phyloP scores from a whole-genome alignment of 768 basidiomycete genomes.

The Kwoniella newhampshirensis region DNA sequence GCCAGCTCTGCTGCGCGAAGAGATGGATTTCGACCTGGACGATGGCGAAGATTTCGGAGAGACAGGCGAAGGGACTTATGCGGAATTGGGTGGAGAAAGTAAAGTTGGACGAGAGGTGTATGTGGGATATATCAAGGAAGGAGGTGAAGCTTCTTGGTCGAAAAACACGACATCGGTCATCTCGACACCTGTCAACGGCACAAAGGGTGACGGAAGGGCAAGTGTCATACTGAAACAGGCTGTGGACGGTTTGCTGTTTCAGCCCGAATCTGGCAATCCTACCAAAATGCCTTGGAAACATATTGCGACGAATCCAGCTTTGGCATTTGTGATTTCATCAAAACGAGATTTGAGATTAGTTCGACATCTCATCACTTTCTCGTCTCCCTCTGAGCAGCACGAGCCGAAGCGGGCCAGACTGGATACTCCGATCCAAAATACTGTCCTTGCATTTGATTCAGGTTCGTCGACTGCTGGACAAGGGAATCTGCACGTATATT shows the following conservation, averaged over 20 bases:
- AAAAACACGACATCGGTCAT: conserved; percentile 63
- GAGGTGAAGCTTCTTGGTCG: conserved; percentile 66
- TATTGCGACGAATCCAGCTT: conserved; percentile 76
- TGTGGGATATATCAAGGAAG: conserved; percentile 65
- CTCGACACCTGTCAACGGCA: conserved; percentile 27
- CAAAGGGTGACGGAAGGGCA: neutral
- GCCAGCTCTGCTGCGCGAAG: conserved; percentile 80
- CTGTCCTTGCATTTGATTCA: conserved; percentile 75
- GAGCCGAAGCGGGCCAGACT: no score
- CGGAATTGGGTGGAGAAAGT: conserved; percentile 20
- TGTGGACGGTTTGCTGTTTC: conserved; percentile 52
- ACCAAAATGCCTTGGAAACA: conserved; percentile 57
- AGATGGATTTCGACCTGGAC: conserved; percentile 75
- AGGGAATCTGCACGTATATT: conserved; percentile 85
- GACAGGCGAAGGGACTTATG: conserved; percentile 19
- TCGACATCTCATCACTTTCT: conserved; percentile 63
- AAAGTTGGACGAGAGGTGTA: conserved; percentile 65
- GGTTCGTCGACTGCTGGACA: conserved; percentile 59
- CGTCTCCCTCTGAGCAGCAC: conserved; percentile 17
- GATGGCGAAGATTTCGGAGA: conserved; percentile 62
- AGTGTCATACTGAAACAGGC: conserved; percentile 38
- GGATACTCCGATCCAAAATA: conserved; percentile 11
- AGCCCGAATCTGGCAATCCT: conserved; percentile 25
- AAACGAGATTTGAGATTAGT: conserved; percentile 88
- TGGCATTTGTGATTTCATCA: conserved; percentile 90